Evolutionary conservation across 2,329 filamentous ascomycete genomes (phyloP), one percentile per base, ranked within the genome.

Genomic region (Chrysoporthe puriensis): DNA sequence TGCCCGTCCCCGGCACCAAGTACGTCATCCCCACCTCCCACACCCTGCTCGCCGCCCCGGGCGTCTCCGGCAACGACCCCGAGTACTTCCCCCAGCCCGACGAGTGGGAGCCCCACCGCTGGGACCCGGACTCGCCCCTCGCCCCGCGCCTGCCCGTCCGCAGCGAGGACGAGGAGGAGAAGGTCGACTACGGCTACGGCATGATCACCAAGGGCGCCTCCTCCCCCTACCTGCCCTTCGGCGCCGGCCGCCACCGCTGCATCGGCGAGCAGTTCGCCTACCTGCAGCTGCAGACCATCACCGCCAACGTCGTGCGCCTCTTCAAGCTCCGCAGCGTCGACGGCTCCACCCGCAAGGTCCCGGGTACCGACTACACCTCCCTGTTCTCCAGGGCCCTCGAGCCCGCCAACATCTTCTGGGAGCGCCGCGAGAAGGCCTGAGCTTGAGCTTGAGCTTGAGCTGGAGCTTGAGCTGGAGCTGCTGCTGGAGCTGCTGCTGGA

Each of bases 191-290:
- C 77, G 95, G 95, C 44, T 97, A 97, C 79, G 95, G 95, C 70
- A 84, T 97, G 62, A 91, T 97, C 72, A 94, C 89, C 85, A 97
- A 97, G 84, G 95, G 95, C 66, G 90, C 93, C 16, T 88, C 88
- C 69, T 96, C 92, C 63, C 94, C 95, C 0, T 98, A 97, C 78
- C 87, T 98, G 60, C 95, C 95, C 1, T 98, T 98, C 76, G 95
- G 95, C 68, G 95, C 94, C 42, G 95, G 95, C 54, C 86, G 95
- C 73, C 95, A 98, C 81, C 86, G 95, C 72, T 98, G 95, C 81
- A 97, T 98, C 76, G 95, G 95, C 72, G 95, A 98, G 84, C 93
- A 97, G 76, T 98, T 97, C 78, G 95, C 95, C 73, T 97, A 96
- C 77, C 85, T 96, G 67, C 95, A 98, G 81, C 84, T 98, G 70